These are phyloP conservation scores for Hypoxylon perforatum DNA, from an alignment of 495 filamentous ascomycete genomes.

Conservation along the genomic window DNA sequence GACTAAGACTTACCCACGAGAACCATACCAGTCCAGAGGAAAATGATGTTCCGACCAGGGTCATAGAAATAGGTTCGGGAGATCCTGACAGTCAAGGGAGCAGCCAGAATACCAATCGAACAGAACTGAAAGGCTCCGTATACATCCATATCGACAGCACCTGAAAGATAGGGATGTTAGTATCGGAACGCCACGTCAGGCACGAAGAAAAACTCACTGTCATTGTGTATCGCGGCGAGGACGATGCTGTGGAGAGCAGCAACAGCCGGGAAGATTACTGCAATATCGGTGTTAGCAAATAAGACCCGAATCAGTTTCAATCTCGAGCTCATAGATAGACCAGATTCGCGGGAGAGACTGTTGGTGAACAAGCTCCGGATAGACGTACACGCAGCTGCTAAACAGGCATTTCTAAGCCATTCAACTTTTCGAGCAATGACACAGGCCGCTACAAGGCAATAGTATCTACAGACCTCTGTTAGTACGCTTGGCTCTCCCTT, in stretches of 20 bases:
- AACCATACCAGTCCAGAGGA: conserved; percentile 67
- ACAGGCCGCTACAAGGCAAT: conserved; percentile 67
- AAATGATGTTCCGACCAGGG: conserved; percentile 69
- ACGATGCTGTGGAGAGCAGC: conserved; percentile 70
- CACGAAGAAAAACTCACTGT: conserved; percentile 52
- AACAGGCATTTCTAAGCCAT: conserved; percentile 67
- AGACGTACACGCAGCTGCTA: conserved; percentile 62
- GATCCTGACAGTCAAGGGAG: conserved; percentile 65
- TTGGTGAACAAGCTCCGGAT: not conserved
- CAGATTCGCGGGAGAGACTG: not conserved
- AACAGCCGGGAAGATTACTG: conserved; percentile 67
- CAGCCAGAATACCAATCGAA: conserved; percentile 68
- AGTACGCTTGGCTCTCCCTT: conserved; percentile 1
- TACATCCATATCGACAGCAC: conserved; percentile 71
- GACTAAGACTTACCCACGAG: conserved; percentile 58
- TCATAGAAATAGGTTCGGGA: conserved; percentile 70
- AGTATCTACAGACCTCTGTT: conserved; percentile 57
- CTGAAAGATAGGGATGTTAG: conserved; percentile 46
- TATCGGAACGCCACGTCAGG: not conserved
- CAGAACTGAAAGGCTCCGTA: conserved; percentile 73
- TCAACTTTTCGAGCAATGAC: conserved; percentile 66
- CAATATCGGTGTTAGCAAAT: conserved; percentile 6
- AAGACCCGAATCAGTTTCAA: not conserved
- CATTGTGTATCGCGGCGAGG: conserved; percentile 62
- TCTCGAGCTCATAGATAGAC: not conserved